Evolutionary conservation across 2,329 filamentous ascomycete species (phyloP).

Genomic region (Gremmenia infestans): DNA sequence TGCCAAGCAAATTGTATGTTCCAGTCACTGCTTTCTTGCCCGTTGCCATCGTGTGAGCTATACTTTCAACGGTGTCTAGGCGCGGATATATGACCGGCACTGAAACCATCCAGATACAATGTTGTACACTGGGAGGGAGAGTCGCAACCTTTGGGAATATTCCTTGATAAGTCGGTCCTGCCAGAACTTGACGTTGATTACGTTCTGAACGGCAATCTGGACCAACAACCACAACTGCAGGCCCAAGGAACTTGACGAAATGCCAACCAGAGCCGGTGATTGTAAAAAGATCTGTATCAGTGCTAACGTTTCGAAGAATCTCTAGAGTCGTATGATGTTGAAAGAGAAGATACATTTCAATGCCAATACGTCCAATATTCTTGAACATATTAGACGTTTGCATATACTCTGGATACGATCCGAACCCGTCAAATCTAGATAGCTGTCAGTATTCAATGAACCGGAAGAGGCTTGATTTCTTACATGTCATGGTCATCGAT

Average conservation of each 20-base stretch:
- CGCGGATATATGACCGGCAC: conserved; percentile 89
- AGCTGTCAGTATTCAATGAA: conserved; percentile 9
- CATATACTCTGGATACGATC: conserved; percentile 97
- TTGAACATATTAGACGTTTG: conserved; percentile 97
- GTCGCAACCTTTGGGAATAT: conserved; percentile 93
- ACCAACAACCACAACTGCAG: conserved; percentile 82
- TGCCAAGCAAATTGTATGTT: conserved; percentile 92
- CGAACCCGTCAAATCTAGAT: conserved; percentile 89
- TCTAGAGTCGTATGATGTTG: conserved; percentile 97
- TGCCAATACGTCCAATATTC: conserved; percentile 91
- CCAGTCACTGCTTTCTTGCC: conserved; percentile 96
- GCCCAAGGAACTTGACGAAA: conserved; percentile 94
- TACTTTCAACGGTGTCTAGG: conserved; percentile 83
- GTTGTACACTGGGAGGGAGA: conserved; percentile 86
- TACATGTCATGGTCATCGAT: conserved; percentile 98
- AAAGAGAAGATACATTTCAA: conserved; percentile 97
- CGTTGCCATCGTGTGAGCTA: conserved; percentile 86
- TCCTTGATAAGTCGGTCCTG: conserved; percentile 93
- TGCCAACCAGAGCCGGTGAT: conserved; percentile 98
- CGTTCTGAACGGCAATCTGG: conserved; percentile 90
- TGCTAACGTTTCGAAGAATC: conserved; percentile 81
- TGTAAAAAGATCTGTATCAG: conserved; percentile 89
- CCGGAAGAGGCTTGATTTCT: conserved; percentile 38
- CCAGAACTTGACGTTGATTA: conserved; percentile 86
- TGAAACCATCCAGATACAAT: conserved; percentile 93